Evolutionary conservation across 148 eudicot species (phyloP).

Genomic region (Rhododendron molle): DNA sequence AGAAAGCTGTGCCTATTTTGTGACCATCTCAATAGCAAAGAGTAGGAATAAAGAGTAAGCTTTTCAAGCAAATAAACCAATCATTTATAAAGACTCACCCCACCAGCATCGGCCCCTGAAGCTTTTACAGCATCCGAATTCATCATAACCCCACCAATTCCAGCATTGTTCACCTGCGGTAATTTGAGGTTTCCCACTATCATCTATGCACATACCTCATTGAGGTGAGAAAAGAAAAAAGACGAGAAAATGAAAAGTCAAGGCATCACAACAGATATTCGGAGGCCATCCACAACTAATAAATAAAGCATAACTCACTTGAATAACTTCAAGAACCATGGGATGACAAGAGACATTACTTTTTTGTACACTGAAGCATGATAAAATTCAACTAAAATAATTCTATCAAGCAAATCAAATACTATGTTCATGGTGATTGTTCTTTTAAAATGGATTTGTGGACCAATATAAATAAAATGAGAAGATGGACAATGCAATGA

Average conservation of each 20-base stretch:
- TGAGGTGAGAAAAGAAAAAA: neutral
- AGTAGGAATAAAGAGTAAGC: neutral
- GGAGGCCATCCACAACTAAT: neutral
- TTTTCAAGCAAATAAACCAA: neutral
- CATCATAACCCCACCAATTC: neutral
- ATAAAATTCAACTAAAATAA: neutral
- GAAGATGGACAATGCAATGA: neutral
- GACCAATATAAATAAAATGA: neutral
- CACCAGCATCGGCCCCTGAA: neutral
- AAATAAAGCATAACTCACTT: neutral
- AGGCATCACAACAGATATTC: neutral
- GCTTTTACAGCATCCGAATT: neutral
- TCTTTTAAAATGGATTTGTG: neutral
- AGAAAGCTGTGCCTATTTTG: neutral
- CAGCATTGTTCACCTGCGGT: constrained; percentile 3
- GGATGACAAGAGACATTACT: neutral
- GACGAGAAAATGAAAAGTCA: neutral
- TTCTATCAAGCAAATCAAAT: neutral
- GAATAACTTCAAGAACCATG: neutral
- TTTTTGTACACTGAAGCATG: neutral
- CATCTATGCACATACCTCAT: neutral
- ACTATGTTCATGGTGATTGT: neutral
- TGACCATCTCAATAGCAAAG: neutral
- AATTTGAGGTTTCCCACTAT: neutral
- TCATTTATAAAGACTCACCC: neutral